Evolutionary conservation across 106 monocot species (phyloP), one percentile per base, ranked within the genome.

Genomic region (Xerophyta viscosa): DNA sequence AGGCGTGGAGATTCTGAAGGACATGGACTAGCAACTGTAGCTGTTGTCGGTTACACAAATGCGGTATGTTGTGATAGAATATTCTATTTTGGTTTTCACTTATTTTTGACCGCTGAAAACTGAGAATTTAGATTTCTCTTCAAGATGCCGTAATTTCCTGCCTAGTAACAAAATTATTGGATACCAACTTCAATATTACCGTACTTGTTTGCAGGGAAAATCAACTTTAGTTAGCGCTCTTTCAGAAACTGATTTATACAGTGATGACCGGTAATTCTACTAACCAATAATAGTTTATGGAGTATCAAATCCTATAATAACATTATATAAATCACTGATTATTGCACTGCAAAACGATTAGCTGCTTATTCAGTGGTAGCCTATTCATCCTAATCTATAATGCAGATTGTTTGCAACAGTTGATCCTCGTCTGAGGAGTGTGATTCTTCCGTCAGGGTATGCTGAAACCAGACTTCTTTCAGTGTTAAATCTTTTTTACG

Each of bases 371-470:
- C n/a, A n/a, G n/a, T n/a, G n/a, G n/a, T n/a, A n/a, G n/a, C n/a
- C n/a, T n/a, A n/a, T n/a, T n/a, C n/a, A n/a, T n/a, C 52, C 31
- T 39, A 9, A 8, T 63, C 53, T 20, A 8, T 42, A 48, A 13
- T 64, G 14, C 63, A 96, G 96, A 39, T 71, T 96, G 47, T 96
- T 96, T 82, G 96, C 96, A 54, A 96, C 96, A 49, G 96, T 96
- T 22, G 96, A 96, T 89, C 89, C 96, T 63, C 78, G 88, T 48
- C 56, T 96, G 61, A 85, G 96, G 75, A 89, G 79, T 71, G 89
- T 89, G 54, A 55, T 96, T 63, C 89, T 96, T 66, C 96, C 89
- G 60, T 98, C 96, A 33, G 96, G 96, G 96, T 98, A 86, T 60
- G 21, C 43, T 20, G 42, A 14, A 21, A 45, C 1, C 41, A 29